phyloP scores from a whole-genome alignment of 2,329 filamentous ascomycete genomes.

The Ophiocordyceps robertsii region DNA sequence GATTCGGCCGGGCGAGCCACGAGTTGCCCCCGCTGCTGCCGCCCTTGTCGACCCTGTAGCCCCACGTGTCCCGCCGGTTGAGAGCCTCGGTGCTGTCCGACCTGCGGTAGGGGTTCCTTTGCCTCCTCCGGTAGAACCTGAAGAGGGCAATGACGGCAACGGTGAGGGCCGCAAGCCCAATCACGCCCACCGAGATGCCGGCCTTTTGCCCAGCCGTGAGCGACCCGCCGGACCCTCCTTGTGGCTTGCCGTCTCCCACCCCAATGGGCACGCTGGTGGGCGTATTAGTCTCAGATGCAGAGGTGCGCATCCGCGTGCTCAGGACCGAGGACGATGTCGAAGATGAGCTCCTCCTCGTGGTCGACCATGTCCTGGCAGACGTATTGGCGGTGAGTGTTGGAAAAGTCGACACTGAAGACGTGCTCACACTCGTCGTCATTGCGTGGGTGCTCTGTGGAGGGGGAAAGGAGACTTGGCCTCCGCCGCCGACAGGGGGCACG shows the following conservation, averaged over 20 bases:
- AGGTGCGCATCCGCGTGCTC: not conserved
- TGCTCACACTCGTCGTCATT: not conserved
- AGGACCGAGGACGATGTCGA: not conserved
- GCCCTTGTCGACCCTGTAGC: slow-evolving; percentile 14
- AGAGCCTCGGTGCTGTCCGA: slow-evolving; percentile 1
- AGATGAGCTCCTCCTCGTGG: not conserved
- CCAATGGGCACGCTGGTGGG: slow-evolving; percentile 2
- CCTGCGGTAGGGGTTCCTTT: slow-evolving; percentile 7
- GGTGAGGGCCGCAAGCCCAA: slow-evolving; percentile 33
- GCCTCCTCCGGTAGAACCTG: slow-evolving; percentile 25
- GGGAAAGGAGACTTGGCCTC: slow-evolving; percentile 14
- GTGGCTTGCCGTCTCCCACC: slow-evolving; percentile 1
- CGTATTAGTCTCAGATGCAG: not conserved
- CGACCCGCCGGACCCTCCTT: slow-evolving; percentile 6
- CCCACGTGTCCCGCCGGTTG: slow-evolving; percentile 20
- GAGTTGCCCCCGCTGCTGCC: slow-evolving; percentile 10
- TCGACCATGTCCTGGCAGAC: not conserved
- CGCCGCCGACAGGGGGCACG: slow-evolving; percentile 13
- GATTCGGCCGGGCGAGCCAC: slow-evolving; percentile 13
- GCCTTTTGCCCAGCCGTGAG: slow-evolving; percentile 32
- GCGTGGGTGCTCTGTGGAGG: slow-evolving; percentile 4
- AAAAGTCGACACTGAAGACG: not conserved
- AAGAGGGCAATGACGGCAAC: slow-evolving; percentile 32
- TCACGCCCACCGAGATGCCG: slow-evolving; percentile 43
- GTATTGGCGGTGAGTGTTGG: not conserved